Evolutionary conservation across 208 protist species (phyloP).

Genomic region (Trypanosoma vivax): DNA sequence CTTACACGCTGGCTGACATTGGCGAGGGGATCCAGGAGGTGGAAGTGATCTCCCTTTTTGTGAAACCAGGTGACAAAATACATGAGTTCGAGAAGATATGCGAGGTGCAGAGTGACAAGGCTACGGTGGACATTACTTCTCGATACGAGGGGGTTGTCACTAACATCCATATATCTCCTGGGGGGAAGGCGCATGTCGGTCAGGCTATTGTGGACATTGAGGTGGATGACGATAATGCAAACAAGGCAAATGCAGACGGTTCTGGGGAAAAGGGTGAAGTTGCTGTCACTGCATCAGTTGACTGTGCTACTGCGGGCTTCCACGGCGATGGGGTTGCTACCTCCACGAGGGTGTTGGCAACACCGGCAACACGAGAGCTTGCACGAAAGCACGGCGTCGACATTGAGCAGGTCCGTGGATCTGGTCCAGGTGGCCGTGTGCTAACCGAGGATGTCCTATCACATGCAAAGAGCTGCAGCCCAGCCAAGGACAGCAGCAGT

Average conservation of each 20-base stretch:
- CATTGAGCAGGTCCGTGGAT: slow-evolving; percentile 44
- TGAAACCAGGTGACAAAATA: slow-evolving; percentile 88
- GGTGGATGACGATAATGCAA: slow-evolving; percentile 15
- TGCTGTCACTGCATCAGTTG: neutral
- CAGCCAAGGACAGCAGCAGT: neutral
- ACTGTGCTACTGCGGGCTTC: neutral
- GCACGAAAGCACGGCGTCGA: slow-evolving; percentile 81
- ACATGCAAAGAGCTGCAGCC: slow-evolving; percentile 3
- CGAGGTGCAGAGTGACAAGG: slow-evolving; percentile 95
- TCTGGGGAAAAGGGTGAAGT: neutral
- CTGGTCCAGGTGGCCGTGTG: slow-evolving; percentile 80
- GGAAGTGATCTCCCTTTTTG: slow-evolving; percentile 89
- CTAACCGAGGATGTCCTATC: slow-evolving; percentile 87
- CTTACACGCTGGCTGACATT: slow-evolving; percentile 92
- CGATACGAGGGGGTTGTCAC: slow-evolving; percentile 83
- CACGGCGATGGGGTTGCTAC: neutral
- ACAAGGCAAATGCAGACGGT: neutral
- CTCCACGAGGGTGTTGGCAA: slow-evolving; percentile 65
- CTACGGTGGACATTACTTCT: slow-evolving; percentile 90
- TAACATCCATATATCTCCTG: slow-evolving; percentile 76
- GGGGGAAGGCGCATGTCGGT: slow-evolving; percentile 83
- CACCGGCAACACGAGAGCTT: slow-evolving; percentile 87
- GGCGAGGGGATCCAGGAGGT: slow-evolving; percentile 95
- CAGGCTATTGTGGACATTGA: slow-evolving; percentile 86
- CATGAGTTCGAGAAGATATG: slow-evolving; percentile 92